Evolutionary conservation across 768 basidiomycete genomes (phyloP).

Genomic region (Leccinum broughii): DNA sequence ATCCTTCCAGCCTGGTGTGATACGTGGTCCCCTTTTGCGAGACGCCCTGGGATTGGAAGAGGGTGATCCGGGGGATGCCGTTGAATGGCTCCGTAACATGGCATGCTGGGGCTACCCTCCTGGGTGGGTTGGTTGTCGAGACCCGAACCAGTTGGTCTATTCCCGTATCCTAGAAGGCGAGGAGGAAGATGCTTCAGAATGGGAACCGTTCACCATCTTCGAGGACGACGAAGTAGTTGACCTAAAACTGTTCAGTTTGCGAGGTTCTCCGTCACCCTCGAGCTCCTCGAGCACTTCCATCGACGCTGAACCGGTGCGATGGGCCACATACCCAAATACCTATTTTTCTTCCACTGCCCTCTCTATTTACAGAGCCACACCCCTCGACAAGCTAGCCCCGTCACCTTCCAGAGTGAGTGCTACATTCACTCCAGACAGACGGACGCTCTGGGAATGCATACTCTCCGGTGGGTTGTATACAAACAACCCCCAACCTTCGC

Average conservation of each 20-base stretch:
- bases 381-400: constrained; percentile 34
- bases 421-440: constrained; percentile 39
- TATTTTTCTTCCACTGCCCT: constrained; percentile 60
- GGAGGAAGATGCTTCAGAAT: neutral
- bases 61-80: constrained; percentile 37
- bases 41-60: constrained; percentile 52
- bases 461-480: constrained; percentile 18
- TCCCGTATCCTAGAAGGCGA: constrained; percentile 46
- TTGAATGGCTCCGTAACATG: constrained; percentile 63
- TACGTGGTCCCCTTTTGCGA: constrained; percentile 48
- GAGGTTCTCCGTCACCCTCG: constrained; percentile 7
- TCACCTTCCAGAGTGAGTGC: constrained; percentile 26
- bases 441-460: constrained; percentile 43
- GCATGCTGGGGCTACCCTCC: constrained; percentile 76
- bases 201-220: constrained; percentile 38
- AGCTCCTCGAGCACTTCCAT: constrained; percentile 12
- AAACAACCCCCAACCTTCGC: neutral
- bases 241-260: constrained; percentile 9
- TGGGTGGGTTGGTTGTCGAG: constrained; percentile 55
- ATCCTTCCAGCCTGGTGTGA: constrained; percentile 57
- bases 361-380: constrained; percentile 47
- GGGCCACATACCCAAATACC: constrained; percentile 63
- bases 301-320: constrained; percentile 36
- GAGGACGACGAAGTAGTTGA: constrained; percentile 40
- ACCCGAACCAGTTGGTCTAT: constrained; percentile 55